These are phyloP conservation scores for Penicillium polonicum DNA, from an alignment of 2,329 filamentous ascomycete genomes.

Conservation along the genomic window DNA sequence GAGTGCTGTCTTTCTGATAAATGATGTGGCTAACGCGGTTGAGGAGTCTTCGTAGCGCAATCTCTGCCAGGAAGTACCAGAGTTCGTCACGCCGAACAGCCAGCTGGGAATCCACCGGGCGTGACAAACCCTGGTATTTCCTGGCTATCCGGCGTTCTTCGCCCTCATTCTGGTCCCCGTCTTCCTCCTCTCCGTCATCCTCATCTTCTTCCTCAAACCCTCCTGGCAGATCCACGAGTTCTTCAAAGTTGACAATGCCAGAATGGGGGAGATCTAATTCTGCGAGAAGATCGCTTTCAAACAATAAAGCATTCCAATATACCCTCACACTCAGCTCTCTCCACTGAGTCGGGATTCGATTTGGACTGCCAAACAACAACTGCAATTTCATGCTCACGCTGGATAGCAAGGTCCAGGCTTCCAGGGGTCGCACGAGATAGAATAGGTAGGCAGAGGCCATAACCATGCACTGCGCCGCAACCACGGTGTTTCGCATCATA, in stretches of 20 bases:
- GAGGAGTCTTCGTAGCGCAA: conserved; percentile 72
- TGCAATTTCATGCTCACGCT: conserved; percentile 80
- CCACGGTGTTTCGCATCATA: conserved; percentile 75
- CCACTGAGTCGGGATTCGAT: conserved; percentile 67
- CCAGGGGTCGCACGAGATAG: conserved; percentile 76
- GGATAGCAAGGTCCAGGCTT: conserved; percentile 78
- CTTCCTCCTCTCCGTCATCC: conserved; percentile 22
- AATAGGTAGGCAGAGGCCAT: conserved; percentile 79
- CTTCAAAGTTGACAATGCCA: conserved; percentile 78
- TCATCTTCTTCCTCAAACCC: conserved; percentile 71
- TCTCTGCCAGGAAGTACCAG: conserved; percentile 84
- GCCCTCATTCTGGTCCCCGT: conserved; percentile 2
- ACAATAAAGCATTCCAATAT: conserved; percentile 80
- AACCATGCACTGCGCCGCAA: conserved; percentile 77
- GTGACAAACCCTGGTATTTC: neutral
- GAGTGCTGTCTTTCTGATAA: conserved; percentile 70
- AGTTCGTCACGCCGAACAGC: conserved; percentile 64
- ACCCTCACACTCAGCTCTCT: conserved; percentile 73
- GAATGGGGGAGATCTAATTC: conserved; percentile 80
- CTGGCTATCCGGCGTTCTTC: neutral
- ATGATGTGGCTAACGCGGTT: conserved; percentile 78
- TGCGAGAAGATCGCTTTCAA: conserved; percentile 76
- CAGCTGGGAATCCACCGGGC: neutral
- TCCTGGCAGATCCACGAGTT: conserved; percentile 73
- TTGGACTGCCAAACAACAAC: conserved; percentile 71